Conservation (phyloP, 2,329 filamentous ascomycete species). For the Stagonosporopsis vannaccii region DNA sequence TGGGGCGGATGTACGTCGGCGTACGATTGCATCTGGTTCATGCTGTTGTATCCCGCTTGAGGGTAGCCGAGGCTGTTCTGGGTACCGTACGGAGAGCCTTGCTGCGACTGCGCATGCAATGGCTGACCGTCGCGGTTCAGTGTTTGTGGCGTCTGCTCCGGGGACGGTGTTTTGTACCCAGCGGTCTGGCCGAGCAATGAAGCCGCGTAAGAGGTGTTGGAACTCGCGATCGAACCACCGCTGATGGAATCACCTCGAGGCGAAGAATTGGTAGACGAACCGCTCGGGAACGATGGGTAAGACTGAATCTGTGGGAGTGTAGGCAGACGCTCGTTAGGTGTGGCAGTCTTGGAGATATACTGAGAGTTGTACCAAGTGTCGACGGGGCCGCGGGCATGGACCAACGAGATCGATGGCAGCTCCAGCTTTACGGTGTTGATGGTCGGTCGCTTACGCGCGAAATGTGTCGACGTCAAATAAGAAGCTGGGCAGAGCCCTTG, state of each 20-base stretch:
- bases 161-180: constrained; percentile 80
- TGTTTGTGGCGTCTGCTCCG: constrained; percentile 64
- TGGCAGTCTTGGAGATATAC: constrained; percentile 67
- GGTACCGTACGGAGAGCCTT: constrained; percentile 50
- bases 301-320: constrained; percentile 73
- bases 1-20: constrained; percentile 84
- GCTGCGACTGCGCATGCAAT: constrained; percentile 49
- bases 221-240: constrained; percentile 62
- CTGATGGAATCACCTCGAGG: constrained; percentile 79
- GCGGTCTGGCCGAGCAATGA: constrained; percentile 59
- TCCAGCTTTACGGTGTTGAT: constrained; percentile 86
- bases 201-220: constrained; percentile 64
- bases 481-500: constrained; percentile 23
- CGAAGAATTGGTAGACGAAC: constrained; percentile 75
- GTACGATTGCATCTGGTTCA: constrained; percentile 84
- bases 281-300: constrained; percentile 54
- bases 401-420: constrained; percentile 85
- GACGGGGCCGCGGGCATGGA: constrained; percentile 78
- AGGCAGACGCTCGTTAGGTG: constrained; percentile 78
- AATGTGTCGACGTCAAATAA: constrained; percentile 16
- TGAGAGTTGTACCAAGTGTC: constrained; percentile 76
- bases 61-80: constrained; percentile 50
- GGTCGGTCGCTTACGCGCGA: constrained; percentile 19
- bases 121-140: constrained; percentile 46
- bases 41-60: constrained; percentile 59